These are phyloP conservation scores for Hypocrella siamensis DNA, from an alignment of 2,329 filamentous ascomycete genomes.

Conservation along the genomic window DNA sequence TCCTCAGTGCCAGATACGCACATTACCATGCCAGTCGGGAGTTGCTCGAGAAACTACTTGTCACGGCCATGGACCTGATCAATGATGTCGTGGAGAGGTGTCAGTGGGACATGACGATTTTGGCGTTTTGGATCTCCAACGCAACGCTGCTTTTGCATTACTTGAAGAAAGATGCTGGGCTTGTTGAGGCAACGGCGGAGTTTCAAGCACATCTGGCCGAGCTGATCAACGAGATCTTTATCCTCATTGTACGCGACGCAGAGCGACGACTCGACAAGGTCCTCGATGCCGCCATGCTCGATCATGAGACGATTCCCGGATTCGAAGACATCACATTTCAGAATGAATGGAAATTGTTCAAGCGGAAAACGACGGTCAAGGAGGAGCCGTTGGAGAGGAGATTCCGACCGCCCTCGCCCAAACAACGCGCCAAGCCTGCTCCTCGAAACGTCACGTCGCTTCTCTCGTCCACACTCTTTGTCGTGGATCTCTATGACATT, in stretches of 20 bases:
- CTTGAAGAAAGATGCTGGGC: conserved; percentile 78
- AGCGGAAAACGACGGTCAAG: conserved; percentile 78
- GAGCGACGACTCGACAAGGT: conserved; percentile 94
- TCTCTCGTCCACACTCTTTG: conserved; percentile 88
- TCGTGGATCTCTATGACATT: conserved; percentile 95
- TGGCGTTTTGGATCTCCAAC: conserved; percentile 98
- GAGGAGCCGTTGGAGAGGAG: conserved; percentile 82
- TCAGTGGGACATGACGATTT: conserved; percentile 99
- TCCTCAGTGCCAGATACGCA: conserved; percentile 86
- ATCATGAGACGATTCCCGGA: conserved; percentile 94
- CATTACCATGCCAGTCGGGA: conserved; percentile 89
- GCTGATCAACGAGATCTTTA: conserved; percentile 95
- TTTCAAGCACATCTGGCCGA: conserved; percentile 91
- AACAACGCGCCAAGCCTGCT: conserved; percentile 78
- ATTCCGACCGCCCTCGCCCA: conserved; percentile 83
- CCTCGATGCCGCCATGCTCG: conserved; percentile 81
- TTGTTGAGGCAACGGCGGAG: conserved; percentile 66
- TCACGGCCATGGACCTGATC: conserved; percentile 86
- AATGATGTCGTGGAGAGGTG: conserved; percentile 90
- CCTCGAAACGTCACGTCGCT: conserved; percentile 92
- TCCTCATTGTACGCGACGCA: conserved; percentile 89
- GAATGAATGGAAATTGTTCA: conserved; percentile 97
- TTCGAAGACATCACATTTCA: conserved; percentile 96
- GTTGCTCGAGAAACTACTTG: conserved; percentile 63
- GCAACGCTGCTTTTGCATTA: conserved; percentile 92